Evolutionary conservation across 2,329 filamentous ascomycete species (phyloP), one percentile per base, ranked within the genome.

Genomic region (Colletotrichum orbiculare): DNA sequence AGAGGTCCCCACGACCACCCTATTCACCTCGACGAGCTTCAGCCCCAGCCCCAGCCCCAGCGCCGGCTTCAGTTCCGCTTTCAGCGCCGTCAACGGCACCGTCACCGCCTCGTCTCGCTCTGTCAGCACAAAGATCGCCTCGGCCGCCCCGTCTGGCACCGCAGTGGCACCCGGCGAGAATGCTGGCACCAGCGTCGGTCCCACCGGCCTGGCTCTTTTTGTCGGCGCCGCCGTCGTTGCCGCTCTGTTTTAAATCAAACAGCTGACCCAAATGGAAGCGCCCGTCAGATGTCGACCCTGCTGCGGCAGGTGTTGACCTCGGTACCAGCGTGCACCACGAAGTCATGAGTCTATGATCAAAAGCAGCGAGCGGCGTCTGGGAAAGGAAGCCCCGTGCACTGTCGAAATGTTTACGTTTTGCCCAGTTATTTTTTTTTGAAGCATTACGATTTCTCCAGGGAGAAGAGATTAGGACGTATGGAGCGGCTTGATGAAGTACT

Each of bases 381-480:
- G n/a, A 50, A 38, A 52, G 43, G 45, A 42, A 42, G 35, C 48
- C 41, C 42, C 52, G 65, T 68, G 65, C 65, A 50, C 57, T 67
- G 67, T 53, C 54, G 60, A 45, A 49, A 67, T 67, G 65, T 67
- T 67, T 43, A 56, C 65, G 46, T 65, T 67, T 54, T 49, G 57
- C 54, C 39, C 12, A 53, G 15, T 35, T 41, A 49, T 61, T 47
- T 49, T 55, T 52, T 53, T 54, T 57, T 35, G 33, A 46, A 58
- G 38, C 15, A 42, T 54, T 63, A 68, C 54, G 67, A 68, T 67
- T 66, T 54, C 65, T 54, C 62, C 37, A 38, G 2, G 12, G 52
- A 47, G 53, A 46, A 42, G 46, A 35, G 52, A 13, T 45, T 42
- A 33, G 45, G 54, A 58, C 25, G 64, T 65, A 54, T 25, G 62